Evolutionary conservation across 495 filamentous ascomycete species (phyloP), one percentile per base, ranked within the genome.

Genomic region (Podospora pseudoanserina): DNA sequence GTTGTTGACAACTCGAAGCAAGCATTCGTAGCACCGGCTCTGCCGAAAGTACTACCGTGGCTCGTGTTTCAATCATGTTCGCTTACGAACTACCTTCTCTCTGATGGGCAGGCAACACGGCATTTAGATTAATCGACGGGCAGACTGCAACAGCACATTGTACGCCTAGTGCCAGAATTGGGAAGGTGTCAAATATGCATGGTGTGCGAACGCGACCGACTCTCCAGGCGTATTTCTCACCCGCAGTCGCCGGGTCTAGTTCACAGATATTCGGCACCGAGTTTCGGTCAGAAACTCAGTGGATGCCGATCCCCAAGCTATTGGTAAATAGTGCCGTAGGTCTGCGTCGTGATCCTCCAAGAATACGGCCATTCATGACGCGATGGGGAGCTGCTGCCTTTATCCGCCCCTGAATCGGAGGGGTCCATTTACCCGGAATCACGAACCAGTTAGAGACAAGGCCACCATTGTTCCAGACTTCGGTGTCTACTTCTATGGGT

Each of bases 131-230:
- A 63, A 63, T 63, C 32, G 61, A 63, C 15, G 2, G 18, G n/a
- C 34, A 20, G 18, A 44, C 20, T 63, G 61, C 32, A 63, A 63
- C 61, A 32, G 27, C 49, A 32, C 18, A 19, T 63, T 11, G 32
- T 32, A 28, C 15, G 19, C 30, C 61, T 58, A 63, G n/a, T 28
- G 19, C 32, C 32, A 49, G 18, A 63, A 63, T 44, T 2, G 61
- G 61, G 61, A 63, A 63, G 61, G 61, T 63, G 61, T 63, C 55
- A 63, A 44, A 32, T 32, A 49, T 19, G 18, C n/a, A 44, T 49
- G 61, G 61, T 63, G 61, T 39, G 32, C 18, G 61, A 63, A 39
- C 53, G 61, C 30, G 18, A 63, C 61, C 32, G 20, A 44, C 30
- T 20, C 30, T 19, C 23, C 23, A 27, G 7, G 20, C 16, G 16